A percentile compares a stretch with the other conserved stretches of the same genome.
These are phyloP conservation scores for Geotrichum bryndzae DNA, from an alignment of 1,139 yeast genomes.

Conservation along the genomic window DNA sequence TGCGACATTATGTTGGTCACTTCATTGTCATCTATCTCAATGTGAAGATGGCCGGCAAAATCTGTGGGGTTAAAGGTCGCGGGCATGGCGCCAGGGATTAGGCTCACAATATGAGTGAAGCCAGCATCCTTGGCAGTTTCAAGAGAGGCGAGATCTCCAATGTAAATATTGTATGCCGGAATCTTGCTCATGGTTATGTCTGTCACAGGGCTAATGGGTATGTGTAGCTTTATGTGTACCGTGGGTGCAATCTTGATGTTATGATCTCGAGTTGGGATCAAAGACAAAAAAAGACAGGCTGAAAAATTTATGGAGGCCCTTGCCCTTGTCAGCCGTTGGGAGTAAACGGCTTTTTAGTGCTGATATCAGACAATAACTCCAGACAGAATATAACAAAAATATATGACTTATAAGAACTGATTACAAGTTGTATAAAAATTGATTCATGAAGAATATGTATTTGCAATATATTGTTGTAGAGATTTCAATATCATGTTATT, in stretches of 20 bases:
- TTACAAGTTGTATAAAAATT: too few species aligned
- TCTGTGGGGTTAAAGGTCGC: not conserved
- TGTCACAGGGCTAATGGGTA: not conserved
- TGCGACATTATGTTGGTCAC: slow-evolving; percentile 58
- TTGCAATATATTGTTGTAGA: too few species aligned
- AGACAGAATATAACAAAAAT: too few species aligned
- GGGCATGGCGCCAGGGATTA: not conserved
- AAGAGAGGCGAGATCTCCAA: not conserved
- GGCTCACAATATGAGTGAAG: not conserved
- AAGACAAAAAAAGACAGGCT: not conserved
- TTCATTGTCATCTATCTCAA: slow-evolving; percentile 61
- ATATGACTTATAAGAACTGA: too few species aligned
- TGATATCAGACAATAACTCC: too few species aligned
- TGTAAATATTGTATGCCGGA: not conserved
- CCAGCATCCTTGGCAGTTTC: not conserved
- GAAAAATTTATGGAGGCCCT: not conserved
- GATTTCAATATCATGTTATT: too few species aligned
- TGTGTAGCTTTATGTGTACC: not conserved
- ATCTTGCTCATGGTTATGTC: not conserved
- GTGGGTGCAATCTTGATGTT: not conserved
- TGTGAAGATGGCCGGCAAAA: slow-evolving; percentile 43
- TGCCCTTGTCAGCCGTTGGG: not conserved
- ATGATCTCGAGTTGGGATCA: not conserved
- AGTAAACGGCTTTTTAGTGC: not conserved
- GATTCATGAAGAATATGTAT: too few species aligned